Conservation (phyloP, 345 rosid genomes). For the Atalantia buxifolia region DNA sequence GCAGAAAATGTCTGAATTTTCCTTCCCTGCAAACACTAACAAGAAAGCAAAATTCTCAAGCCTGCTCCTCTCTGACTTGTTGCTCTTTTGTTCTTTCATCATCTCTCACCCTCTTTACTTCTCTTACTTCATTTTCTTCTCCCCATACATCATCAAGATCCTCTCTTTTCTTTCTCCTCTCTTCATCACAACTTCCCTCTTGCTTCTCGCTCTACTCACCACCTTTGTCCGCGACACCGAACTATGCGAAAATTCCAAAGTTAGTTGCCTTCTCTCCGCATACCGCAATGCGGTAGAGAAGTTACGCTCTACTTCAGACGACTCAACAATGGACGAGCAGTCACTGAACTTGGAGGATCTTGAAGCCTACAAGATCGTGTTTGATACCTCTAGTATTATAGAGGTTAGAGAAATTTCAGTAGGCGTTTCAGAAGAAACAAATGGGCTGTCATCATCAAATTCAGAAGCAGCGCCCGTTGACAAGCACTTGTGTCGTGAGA, state of each 20-base stretch:
- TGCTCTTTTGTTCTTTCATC: conserved; percentile 46
- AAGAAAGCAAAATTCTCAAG: conserved; percentile 23
- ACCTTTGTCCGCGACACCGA: conserved; percentile 23
- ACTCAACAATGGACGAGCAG: conserved; percentile 18
- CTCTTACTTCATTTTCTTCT: conserved; percentile 56
- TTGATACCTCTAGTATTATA: conserved; percentile 33
- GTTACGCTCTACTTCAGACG: conserved; percentile 37
- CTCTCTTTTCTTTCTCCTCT: conserved; percentile 86
- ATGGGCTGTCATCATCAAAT: background rate
- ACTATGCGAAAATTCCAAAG: conserved; percentile 32
- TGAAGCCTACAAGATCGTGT: conserved; percentile 66
- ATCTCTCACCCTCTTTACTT: conserved; percentile 60
- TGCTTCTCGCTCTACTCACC: conserved; percentile 62
- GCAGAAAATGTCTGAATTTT: conserved; percentile 46
- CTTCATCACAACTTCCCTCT: conserved; percentile 66
- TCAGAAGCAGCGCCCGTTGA: conserved; percentile 21
- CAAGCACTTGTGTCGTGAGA: conserved; percentile 24
- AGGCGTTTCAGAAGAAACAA: conserved; percentile 6
- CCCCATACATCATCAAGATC: conserved; percentile 68
- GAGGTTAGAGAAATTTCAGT: conserved; percentile 23
- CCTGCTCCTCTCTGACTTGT: conserved; percentile 45
- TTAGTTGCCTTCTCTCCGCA: conserved; percentile 32
- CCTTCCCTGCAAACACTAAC: conserved; percentile 23
- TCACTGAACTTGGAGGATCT: conserved; percentile 36
- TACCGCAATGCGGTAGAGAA: conserved; percentile 38